Evolutionary conservation across 768 basidiomycete species (phyloP).

Genomic region (Rhodosporidiobolus sp.): DNA sequence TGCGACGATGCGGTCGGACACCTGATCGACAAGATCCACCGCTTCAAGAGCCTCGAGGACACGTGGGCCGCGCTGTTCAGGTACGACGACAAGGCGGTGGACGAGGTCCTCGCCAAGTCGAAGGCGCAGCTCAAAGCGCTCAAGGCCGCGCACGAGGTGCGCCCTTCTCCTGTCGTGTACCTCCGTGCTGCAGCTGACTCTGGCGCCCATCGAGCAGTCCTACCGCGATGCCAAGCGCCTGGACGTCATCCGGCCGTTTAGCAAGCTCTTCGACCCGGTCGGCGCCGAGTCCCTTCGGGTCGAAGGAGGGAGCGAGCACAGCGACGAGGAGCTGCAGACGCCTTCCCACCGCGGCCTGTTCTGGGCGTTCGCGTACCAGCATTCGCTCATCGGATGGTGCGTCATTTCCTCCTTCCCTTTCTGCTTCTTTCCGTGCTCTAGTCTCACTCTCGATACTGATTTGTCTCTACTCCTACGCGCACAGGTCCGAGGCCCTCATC

Average conservation of each 20-base stretch:
- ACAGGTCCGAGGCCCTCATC: conserved; percentile 33
- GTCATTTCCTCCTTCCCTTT: too few species aligned
- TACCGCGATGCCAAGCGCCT: conserved; percentile 29
- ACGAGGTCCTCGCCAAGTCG: neutral
- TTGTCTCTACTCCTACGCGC: too few species aligned
- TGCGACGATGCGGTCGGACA: conserved; percentile 12
- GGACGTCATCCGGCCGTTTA: conserved; percentile 33
- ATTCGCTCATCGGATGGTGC: conserved; percentile 20
- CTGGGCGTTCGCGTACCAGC: conserved; percentile 34
- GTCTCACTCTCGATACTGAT: too few species aligned
- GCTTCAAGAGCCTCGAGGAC: conserved; percentile 28
- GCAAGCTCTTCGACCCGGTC: conserved; percentile 33
- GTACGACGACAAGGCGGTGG: conserved; percentile 6
- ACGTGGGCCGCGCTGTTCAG: conserved; percentile 4
- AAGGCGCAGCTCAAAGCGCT: conserved; percentile 10
- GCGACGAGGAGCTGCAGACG: neutral
- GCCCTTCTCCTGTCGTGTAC: too few species aligned
- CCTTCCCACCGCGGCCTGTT: conserved; percentile 35
- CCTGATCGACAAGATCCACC: conserved; percentile 29
- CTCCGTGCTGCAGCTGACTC: too few species aligned
- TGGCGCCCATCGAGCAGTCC: too few species aligned
- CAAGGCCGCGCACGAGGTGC: neutral
- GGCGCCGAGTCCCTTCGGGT: neutral
- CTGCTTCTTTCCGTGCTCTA: too few species aligned
- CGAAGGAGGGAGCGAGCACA: neutral